These are phyloP conservation scores for Coemansia sp. DNA, from an alignment of 371 early-diverging fungal species.

Conservation along the genomic window DNA sequence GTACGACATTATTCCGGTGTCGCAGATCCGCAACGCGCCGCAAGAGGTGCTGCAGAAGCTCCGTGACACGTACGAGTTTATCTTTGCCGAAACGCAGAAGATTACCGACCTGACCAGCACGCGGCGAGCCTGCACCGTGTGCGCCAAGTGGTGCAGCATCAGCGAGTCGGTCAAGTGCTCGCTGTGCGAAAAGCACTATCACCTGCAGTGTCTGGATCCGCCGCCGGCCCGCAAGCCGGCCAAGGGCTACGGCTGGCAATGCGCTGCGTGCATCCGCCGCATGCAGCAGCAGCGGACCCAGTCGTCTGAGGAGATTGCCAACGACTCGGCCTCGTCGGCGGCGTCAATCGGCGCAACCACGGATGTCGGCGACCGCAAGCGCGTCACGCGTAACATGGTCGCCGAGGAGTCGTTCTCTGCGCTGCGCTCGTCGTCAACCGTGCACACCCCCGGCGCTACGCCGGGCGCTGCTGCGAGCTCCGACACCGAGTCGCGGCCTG, in stretches of 20 bases:
- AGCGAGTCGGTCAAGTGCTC: constrained; percentile 66
- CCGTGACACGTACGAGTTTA: constrained; percentile 67
- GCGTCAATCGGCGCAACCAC: background rate
- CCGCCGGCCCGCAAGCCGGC: constrained; percentile 70
- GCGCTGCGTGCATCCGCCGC: constrained; percentile 63
- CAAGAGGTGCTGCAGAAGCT: constrained; percentile 67
- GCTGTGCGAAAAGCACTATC: constrained; percentile 68
- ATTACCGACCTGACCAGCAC: constrained; percentile 70
- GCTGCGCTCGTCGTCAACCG: constrained; percentile 11
- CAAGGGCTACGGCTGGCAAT: constrained; percentile 83
- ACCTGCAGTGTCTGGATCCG: constrained; percentile 76
- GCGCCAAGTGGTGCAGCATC: constrained; percentile 70
- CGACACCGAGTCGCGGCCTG: constrained; percentile 37
- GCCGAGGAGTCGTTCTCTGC: constrained; percentile 21
- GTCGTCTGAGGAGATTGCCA: constrained; percentile 2
- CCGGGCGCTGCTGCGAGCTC: constrained; percentile 15
- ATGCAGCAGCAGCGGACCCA: constrained; percentile 29
- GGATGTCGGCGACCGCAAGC: constrained; percentile 30
- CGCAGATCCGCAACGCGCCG: constrained; percentile 77
- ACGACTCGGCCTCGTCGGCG: background rate
- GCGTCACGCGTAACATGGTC: constrained; percentile 26
- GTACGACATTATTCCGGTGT: constrained; percentile 82
- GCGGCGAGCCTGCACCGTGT: constrained; percentile 71
- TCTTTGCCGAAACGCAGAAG: constrained; percentile 81
- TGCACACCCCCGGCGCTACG: constrained; percentile 3